These are phyloP conservation scores for Ascochyta clinopodiicola DNA, from an alignment of 2,329 filamentous ascomycete genomes.

Conservation along the genomic window DNA sequence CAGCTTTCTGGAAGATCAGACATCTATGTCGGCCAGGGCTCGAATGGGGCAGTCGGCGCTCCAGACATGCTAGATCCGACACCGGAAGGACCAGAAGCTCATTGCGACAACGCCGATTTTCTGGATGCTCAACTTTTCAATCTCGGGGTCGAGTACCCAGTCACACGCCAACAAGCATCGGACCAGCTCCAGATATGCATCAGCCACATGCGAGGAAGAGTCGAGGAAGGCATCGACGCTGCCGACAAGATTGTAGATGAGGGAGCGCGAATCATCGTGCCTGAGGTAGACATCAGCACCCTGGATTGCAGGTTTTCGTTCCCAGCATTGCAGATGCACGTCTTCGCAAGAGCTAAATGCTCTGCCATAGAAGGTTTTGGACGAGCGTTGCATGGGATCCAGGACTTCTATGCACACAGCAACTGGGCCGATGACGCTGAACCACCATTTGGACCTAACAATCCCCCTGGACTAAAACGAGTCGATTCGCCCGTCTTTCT, in stretches of 20 bases:
- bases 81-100: slow-evolving; percentile 33
- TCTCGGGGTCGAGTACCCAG: slow-evolving; percentile 25
- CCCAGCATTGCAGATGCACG: slow-evolving; percentile 29
- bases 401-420: slow-evolving; percentile 32
- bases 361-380: slow-evolving; percentile 30
- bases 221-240: slow-evolving; percentile 27
- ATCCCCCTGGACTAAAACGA: slow-evolving; percentile 29
- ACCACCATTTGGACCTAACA: slow-evolving; percentile 25
- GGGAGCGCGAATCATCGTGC: slow-evolving; percentile 21
- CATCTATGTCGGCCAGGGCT: slow-evolving; percentile 27
- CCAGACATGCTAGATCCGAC: slow-evolving; percentile 33
- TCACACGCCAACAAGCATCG: slow-evolving; percentile 27
- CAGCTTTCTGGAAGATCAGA: slow-evolving; percentile 31
- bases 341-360: slow-evolving; percentile 25
- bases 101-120: slow-evolving; percentile 38
- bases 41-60: slow-evolving; percentile 34
- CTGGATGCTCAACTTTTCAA: slow-evolving; percentile 23
- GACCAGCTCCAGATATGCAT: slow-evolving; percentile 28
- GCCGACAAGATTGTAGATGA: slow-evolving; percentile 30
- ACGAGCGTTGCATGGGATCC: slow-evolving; percentile 26
- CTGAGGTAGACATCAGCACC: slow-evolving; percentile 26
- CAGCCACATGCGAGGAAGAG: slow-evolving; percentile 25
- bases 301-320: slow-evolving; percentile 32
- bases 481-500: slow-evolving; percentile 25
- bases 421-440: slow-evolving; percentile 29